These are phyloP conservation scores for Penicillium paxilli DNA, from an alignment of 495 filamentous ascomycete species.

Conservation along the genomic window DNA sequence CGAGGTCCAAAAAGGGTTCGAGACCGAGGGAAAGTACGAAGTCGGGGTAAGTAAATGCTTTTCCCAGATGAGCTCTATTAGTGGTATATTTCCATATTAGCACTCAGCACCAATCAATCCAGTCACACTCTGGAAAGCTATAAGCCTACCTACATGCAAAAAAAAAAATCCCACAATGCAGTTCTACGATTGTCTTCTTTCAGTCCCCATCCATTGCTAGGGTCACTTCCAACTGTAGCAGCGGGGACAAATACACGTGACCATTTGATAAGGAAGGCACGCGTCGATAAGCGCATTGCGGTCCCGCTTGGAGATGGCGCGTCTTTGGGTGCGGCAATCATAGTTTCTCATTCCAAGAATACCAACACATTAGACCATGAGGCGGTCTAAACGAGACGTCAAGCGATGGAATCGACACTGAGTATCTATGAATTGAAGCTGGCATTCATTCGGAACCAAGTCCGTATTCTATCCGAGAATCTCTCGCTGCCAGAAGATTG, in stretches of 20 bases:
- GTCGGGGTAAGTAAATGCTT: neutral
- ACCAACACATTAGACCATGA: neutral
- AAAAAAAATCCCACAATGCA: no score
- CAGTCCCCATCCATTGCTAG: no score
- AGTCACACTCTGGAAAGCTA: no score
- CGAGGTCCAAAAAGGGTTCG: neutral
- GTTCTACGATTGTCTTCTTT: no score
- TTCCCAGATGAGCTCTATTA: no score
- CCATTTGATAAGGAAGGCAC: neutral
- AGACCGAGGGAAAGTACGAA: neutral
- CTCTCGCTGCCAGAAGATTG: constrained; percentile 59
- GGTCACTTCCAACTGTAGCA: no score
- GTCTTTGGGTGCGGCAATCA: neutral
- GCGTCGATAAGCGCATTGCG: neutral
- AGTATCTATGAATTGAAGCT: constrained; percentile 65
- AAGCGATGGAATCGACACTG: constrained; percentile 43
- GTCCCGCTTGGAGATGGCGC: no score
- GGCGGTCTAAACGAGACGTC: constrained; percentile 7
- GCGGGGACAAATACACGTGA: no score
- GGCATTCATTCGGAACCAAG: constrained; percentile 61
- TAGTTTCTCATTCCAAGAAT: constrained; percentile 1
- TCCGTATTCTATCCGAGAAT: constrained; percentile 58
- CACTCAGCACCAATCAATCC: no score
- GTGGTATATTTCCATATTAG: neutral
- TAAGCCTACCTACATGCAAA: no score